Base-by-base conservation (phyloP, 495 filamentous ascomycete species). In the Neurospora sp. region DNA sequence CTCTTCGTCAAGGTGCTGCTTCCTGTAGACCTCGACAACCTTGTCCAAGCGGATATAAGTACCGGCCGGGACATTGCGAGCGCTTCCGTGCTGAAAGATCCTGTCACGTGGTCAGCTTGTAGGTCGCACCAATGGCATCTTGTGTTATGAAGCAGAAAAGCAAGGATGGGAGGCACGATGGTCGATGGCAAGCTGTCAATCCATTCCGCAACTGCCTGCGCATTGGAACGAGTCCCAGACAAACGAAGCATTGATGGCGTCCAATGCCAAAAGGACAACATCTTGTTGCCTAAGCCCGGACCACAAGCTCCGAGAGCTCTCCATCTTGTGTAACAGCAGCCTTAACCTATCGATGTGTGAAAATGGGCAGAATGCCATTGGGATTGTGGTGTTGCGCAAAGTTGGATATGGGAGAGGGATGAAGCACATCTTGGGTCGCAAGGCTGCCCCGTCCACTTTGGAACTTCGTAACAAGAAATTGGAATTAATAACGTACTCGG, bases 11-110 rank as follows among this genome's bases (percentile, higher is more conserved):
- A 82, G 78, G 71, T 84, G 80, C 73, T 84, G 78, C 78, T 83
- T 78, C 74, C 78, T 76, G 80, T 85, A 87, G 75, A 86, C 83
- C 69, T 81, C 84, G 18, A 85, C 79, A 46, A 87, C 79, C 77
- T 85, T 77, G 79, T 81, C 79, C 14, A 87, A 71, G 77, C 84
- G 83, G 44, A 78, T 70, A 73, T 75, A 78, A 74, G 82, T 80
- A 40, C 85, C 84, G 6, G 85, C 85, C 22, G 82, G 83, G n/a
- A 86, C 81, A 76, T 83, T 84, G 72, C 73, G 78, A 39, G 80
- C 82, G 10, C 82, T 82, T 68, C 83, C 83, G 59, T 81, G 76
- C 75, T 82, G 76, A 73, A 86, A 77, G 14, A 84, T 74, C 74
- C 85, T 86, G 79, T 78, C 68, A 75, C 71, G 74, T 73, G 73